These are phyloP conservation scores for Dendrobium chrysotoxum DNA, from an alignment of 106 monocot genomes.

Conservation along the genomic window DNA sequence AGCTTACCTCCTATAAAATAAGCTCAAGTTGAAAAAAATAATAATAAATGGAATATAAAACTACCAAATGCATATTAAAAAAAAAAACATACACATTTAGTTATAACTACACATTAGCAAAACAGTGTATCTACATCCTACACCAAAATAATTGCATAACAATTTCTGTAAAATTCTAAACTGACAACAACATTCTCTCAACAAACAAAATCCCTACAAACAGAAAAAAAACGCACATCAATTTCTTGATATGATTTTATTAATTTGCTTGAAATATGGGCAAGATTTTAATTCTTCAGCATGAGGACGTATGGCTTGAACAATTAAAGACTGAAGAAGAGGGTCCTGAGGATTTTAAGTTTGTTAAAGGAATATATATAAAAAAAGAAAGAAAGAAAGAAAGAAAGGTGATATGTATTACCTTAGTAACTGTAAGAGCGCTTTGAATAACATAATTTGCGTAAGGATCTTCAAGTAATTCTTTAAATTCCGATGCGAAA, in stretches of 20 bases:
- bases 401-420: conserved; percentile 1
- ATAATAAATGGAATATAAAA: too few species aligned
- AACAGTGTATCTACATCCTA: too few species aligned
- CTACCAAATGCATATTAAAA: too few species aligned
- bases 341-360: conserved; percentile 27
- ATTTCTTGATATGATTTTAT: not conserved
- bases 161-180: too few species aligned
- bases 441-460: conserved; percentile 81
- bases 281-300: conserved; percentile 35
- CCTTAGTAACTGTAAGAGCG: conserved; percentile 53
- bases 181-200: too few species aligned
- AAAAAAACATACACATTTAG: too few species aligned
- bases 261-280: conserved; percentile 73
- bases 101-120: too few species aligned
- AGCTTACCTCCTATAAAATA: too few species aligned
- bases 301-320: conserved; percentile 46
- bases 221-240: not conserved
- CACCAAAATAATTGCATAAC: too few species aligned
- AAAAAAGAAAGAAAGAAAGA: not conserved
- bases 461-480: conserved; percentile 58
- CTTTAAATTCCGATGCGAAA: conserved; percentile 29
- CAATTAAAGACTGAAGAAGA: conserved; percentile 25
- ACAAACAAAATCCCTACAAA: too few species aligned
- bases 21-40: too few species aligned
- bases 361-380: not conserved